phyloP scores from a whole-genome alignment of 2,329 filamentous ascomycete species.

The Ilyonectria sp. region DNA sequence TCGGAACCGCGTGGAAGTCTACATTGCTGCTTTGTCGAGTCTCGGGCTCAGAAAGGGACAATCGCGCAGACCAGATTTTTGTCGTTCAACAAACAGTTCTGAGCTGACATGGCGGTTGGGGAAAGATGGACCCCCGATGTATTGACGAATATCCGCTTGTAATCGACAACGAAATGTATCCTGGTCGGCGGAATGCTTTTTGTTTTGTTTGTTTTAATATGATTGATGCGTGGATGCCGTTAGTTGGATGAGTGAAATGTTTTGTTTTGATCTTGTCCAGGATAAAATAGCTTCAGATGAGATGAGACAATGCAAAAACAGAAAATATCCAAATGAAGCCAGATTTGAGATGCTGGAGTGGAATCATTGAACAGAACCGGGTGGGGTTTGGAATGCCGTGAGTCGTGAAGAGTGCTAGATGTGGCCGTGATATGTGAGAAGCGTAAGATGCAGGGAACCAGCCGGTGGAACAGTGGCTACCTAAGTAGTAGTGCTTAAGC shows the following conservation, averaged over 20 bases:
- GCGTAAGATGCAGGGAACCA: constrained; percentile 5
- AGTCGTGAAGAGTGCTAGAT: neutral
- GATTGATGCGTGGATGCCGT: constrained; percentile 18
- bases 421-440: neutral
- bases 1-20: constrained; percentile 3
- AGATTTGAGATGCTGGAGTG: neutral
- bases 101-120: constrained; percentile 12
- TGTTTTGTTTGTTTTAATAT: constrained; percentile 31
- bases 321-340: neutral
- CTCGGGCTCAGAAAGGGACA: constrained; percentile 21
- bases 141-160: constrained; percentile 20
- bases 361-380: neutral
- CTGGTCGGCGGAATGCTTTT: constrained; percentile 20
- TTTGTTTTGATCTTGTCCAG: constrained; percentile 17
- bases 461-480: constrained; percentile 7
- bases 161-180: constrained; percentile 16
- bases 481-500: constrained; percentile 10
- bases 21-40: constrained; percentile 26
- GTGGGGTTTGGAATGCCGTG: neutral
- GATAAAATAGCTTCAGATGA: constrained; percentile 23
- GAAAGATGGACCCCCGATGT: constrained; percentile 1
- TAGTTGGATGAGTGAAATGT: constrained; percentile 5
- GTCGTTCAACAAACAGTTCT: constrained; percentile 10
- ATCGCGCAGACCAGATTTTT: constrained; percentile 17
- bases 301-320: constrained; percentile 17